Evolutionary conservation across 306 rosid genomes (phyloP).

Genomic region (Cyamopsis tetragonoloba): DNA sequence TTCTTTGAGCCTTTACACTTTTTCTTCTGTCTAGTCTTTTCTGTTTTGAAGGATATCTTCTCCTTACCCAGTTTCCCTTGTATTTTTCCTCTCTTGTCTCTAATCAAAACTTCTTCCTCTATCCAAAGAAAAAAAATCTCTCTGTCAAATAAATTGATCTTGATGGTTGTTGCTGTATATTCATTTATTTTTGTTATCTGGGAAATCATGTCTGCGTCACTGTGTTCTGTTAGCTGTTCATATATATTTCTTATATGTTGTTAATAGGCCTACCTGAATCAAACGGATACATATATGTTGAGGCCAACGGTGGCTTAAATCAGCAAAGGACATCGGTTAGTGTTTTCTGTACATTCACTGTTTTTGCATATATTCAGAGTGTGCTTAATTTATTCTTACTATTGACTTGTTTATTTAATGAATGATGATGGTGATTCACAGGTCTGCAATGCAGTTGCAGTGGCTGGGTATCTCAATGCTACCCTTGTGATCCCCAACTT

Average conservation of each 20-base stretch:
- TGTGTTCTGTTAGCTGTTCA: not conserved
- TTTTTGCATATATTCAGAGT: conserved; percentile 14
- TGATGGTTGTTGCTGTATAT: not conserved
- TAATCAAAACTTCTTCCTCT: not conserved
- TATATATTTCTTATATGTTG: conserved; percentile 9
- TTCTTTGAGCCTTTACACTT: not conserved
- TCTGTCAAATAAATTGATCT: conserved; percentile 11
- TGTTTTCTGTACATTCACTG: conserved; percentile 27
- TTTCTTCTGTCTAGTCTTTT: not conserved
- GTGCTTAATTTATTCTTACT: conserved; percentile 13
- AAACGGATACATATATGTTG: conserved; percentile 89
- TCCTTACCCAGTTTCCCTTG: conserved; percentile 1
- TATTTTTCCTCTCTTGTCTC: conserved; percentile 6
- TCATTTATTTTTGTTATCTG: not conserved
- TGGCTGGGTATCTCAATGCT: conserved; percentile 97
- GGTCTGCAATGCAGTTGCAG: conserved; percentile 99
- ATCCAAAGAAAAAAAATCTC: not conserved
- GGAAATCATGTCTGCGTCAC: not conserved
- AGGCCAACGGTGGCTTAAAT: conserved; percentile 97
- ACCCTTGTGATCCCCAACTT: conserved; percentile 95
- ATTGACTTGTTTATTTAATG: conserved; percentile 20
- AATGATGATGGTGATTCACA: conserved; percentile 36
- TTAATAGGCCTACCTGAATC: conserved; percentile 72
- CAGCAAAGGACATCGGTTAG: conserved; percentile 97
- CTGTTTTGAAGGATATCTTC: not conserved